Evolutionary conservation across 2,329 filamentous ascomycete species (phyloP).

Genomic region (Arachnopeziza araneosa): DNA sequence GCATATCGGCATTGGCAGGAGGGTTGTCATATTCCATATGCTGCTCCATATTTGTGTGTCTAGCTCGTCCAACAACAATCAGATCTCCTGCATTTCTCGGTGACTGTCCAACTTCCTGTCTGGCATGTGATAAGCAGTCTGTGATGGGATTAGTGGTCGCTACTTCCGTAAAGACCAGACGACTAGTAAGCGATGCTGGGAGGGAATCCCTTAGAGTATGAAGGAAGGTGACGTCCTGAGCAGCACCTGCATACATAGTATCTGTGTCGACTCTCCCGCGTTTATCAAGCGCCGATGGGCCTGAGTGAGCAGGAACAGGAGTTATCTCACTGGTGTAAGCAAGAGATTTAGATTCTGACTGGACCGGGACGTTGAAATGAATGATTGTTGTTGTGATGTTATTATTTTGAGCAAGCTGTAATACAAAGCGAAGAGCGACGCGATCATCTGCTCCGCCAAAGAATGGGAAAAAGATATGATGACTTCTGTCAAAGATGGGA

Average conservation of each 20-base stretch:
- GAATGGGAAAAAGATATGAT: constrained; percentile 84
- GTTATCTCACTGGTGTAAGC: constrained; percentile 2
- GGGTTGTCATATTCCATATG: neutral
- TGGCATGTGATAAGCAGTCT: constrained; percentile 44
- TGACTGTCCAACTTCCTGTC: constrained; percentile 53
- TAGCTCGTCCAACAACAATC: constrained; percentile 54
- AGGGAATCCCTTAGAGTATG: constrained; percentile 50
- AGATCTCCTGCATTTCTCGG: constrained; percentile 65
- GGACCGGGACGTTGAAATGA: constrained; percentile 41
- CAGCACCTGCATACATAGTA: constrained; percentile 18
- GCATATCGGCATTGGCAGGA: constrained; percentile 33
- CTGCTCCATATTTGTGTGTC: neutral
- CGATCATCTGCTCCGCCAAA: constrained; percentile 80
- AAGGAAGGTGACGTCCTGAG: constrained; percentile 45
- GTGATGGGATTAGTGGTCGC: constrained; percentile 37
- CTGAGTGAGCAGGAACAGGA: neutral
- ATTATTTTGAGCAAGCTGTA: constrained; percentile 77
- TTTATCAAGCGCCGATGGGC: constrained; percentile 15
- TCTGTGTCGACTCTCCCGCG: constrained; percentile 20
- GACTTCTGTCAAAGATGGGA: constrained; percentile 61
- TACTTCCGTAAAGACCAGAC: constrained; percentile 53
- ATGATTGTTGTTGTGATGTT: constrained; percentile 74
- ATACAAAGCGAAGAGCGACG: constrained; percentile 70
- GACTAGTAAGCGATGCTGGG: constrained; percentile 41
- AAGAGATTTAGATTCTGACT: constrained; percentile 15